Conservation (phyloP, 441 rosid genomes). For the Populus hybrid region DNA sequence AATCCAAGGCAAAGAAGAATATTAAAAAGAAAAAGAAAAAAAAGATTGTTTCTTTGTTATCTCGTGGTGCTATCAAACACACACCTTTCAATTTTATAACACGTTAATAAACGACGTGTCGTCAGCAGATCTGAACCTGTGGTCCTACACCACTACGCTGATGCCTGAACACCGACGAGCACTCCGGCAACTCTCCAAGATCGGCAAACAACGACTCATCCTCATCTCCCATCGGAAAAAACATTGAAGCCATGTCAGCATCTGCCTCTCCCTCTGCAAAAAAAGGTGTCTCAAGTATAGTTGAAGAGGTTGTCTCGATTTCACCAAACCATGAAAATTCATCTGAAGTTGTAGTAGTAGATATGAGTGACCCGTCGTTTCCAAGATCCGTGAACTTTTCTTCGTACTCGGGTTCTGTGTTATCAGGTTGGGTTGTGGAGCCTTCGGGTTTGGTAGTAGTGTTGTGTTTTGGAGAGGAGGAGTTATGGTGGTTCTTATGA, state of each 20-base stretch:
- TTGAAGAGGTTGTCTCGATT: constrained; percentile 74
- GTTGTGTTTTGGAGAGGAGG: too few species aligned
- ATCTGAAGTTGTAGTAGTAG: too few species aligned
- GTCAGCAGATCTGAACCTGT: constrained; percentile 82
- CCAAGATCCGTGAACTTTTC: too few species aligned
- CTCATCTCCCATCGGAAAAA: constrained; percentile 77
- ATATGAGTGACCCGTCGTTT: too few species aligned
- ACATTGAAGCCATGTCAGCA: constrained; percentile 40
- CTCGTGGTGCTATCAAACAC: constrained; percentile 24
- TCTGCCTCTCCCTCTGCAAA: constrained; percentile 34
- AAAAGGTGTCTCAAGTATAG: constrained; percentile 63
- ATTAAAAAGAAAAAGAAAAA: not conserved
- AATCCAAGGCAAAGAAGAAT: constrained; percentile 27
- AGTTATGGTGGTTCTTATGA: too few species aligned
- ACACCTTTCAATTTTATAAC: constrained; percentile 25
- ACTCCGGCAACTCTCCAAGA: constrained; percentile 97
- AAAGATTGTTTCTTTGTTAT: not conserved
- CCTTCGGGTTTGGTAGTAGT: too few species aligned
- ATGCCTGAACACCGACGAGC: constrained; percentile 70
- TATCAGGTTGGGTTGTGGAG: too few species aligned
- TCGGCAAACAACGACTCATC: constrained; percentile 94
- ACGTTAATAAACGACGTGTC: constrained; percentile 39
- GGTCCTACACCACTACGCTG: constrained; percentile 51
- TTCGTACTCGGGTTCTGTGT: too few species aligned
- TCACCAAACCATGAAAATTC: constrained; percentile 58